Base-by-base conservation (phyloP, 257 asterid species). In the Cinchona pubescens region DNA sequence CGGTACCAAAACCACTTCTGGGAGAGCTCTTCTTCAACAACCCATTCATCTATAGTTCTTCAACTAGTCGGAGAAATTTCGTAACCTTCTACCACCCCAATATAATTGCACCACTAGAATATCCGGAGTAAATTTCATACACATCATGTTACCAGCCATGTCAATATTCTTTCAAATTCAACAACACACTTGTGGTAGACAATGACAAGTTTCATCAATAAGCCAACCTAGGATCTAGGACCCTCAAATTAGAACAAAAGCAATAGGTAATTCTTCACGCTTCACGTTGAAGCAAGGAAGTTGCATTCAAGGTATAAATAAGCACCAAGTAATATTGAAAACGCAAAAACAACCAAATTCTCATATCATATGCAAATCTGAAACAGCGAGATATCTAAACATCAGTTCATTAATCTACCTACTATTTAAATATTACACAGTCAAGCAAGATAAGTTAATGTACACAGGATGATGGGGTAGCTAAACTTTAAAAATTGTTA, bases 391-490 rank as follows among this genome's bases (percentile, higher is more conserved):
- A 70, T 63, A 70, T 62, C 76, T 38, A 63, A 79, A 75, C 5
- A 62, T 73, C 12, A 43, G 59, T 72, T 74, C 48, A 68, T 80
- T 75, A 62, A 55, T 77, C 74, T 71, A 76, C 51, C 74, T 71
- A 76, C 51, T 73, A 74, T 53, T 48, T 71, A 70, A 62, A 67
- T 62, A 71, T 76, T 66, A 67, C 53, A 66, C 53, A 66, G 58
- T n/a, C 3, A 6, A 68, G 67, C 82, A 72, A 79, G 14, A 73
- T 12, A 69, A 34, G 48, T 75, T 73, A 78, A 80, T 81, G 79
- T 83, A 83, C 80, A 83, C 60, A 69, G 35, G 66, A 72, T 45
- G 66, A 72, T 45, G 64, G 73, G 59, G 82, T 53, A 71, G 71
- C 76, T 64, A 61, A 73, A 62, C 64, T 61, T 49, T 43, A 66